These are phyloP conservation scores for Protomyces gravidus DNA, from an alignment of 1,139 yeast species.

Conservation along the genomic window DNA sequence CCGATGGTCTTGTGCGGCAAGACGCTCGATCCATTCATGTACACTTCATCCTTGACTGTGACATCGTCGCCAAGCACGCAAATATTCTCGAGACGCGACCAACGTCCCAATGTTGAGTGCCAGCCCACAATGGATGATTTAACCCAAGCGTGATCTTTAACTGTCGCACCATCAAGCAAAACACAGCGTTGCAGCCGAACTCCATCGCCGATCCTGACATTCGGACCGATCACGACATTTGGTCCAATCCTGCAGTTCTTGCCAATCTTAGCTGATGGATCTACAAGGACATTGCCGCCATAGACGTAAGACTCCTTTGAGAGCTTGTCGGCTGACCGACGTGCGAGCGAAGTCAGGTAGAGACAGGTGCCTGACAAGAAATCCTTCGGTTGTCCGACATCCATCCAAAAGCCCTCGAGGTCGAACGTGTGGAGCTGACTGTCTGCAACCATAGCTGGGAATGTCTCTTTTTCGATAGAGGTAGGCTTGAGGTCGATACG, in stretches of 20 bases:
- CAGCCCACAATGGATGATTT: slow-evolving; percentile 98
- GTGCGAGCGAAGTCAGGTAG: slow-evolving; percentile 80
- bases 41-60: slow-evolving; percentile 94
- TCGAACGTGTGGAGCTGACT: slow-evolving; percentile 91
- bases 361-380: slow-evolving; percentile 94
- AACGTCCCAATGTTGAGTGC: slow-evolving; percentile 96
- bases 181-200: slow-evolving; percentile 97
- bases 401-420: slow-evolving; percentile 99
- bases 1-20: slow-evolving; percentile 97
- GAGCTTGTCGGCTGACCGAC: slow-evolving; percentile 70
- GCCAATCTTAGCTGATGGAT: slow-evolving; percentile 90
- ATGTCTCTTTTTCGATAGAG: slow-evolving; percentile 98
- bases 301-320: slow-evolving; percentile 66
- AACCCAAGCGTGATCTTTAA: slow-evolving; percentile 97
- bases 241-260: slow-evolving; percentile 97
- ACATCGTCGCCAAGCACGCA: slow-evolving; percentile 99
- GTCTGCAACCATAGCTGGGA: slow-evolving; percentile 90
- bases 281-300: slow-evolving; percentile 92
- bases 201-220: slow-evolving; percentile 94
- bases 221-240: slow-evolving; percentile 96
- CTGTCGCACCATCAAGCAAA: slow-evolving; percentile 80
- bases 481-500: slow-evolving; percentile 97
- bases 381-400: slow-evolving; percentile 99
- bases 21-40: slow-evolving; percentile 93
- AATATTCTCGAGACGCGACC: slow-evolving; percentile 99